Evolutionary conservation across 2,329 filamentous ascomycete genomes (phyloP), one percentile per base, ranked within the genome.

Genomic region (Fusarium bulbicola): DNA sequence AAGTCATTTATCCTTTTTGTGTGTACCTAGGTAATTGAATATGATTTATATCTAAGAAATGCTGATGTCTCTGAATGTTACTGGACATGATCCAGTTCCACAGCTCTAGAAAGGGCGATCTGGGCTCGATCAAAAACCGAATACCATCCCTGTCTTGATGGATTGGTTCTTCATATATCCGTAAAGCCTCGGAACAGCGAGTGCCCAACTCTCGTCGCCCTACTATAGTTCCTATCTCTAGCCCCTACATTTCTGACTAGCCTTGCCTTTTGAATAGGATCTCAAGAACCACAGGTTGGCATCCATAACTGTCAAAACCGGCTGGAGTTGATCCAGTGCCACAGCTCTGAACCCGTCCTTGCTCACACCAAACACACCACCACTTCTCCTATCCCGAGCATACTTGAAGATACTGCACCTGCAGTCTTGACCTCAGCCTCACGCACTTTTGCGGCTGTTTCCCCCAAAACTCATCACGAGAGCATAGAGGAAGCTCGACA

Each of bases 211-310:
- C 32, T 43, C 30, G 30, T 65, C 32, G 47, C 60, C 56, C 24
- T 58, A 52, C 59, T 60, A 61, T 66, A 72, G 49, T 42, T 64
- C 18, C 26, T 43, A 34, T 65, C 49, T 68, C 61, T 61, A 66
- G 52, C 26, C 47, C 57, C 58, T 65, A 59, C 50, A 54, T 50
- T 50, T 37, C 34, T 58, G 37, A 56, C 59, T 50, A 59, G 24
- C 30, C 57, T 45, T 37, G 39, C 24, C 42, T 47, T n/a, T 32
- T 21, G 34, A 15, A 32, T 58, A 32, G 36, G 24, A 58, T n/a
- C 53, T 36, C 42, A 39, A 40, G 43, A 39, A 66, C 52, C 52
- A 39, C 21, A 59, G n/a, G 50, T 7, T 39, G 43, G 36, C 18
- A 36, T 20, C 18, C 45, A 56, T 42, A 43, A 45, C 30, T 45